A percentile compares a stretch with the other conserved stretches of the same genome.
Conservation (phyloP, 805 yeast species). For the Nakazawaea molendinolei region DNA sequence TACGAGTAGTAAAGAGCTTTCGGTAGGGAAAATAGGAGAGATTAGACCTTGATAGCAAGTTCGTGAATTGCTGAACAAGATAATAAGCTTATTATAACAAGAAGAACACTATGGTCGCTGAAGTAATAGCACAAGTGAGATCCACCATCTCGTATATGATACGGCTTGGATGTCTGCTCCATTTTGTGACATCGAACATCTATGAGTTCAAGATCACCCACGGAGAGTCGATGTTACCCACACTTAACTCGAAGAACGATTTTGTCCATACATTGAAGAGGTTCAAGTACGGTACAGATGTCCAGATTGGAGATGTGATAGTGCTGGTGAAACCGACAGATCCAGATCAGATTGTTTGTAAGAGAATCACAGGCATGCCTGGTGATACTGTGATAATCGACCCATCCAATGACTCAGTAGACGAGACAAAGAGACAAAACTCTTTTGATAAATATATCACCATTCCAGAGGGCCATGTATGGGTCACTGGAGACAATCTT, state of each 20-base stretch:
- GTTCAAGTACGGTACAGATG: constrained; percentile 54
- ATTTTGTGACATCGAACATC: constrained; percentile 57
- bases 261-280: constrained; percentile 71
- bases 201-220: constrained; percentile 76
- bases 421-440: constrained; percentile 17
- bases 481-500: constrained; percentile 96
- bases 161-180: constrained; percentile 58
- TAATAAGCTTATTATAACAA: not conserved
- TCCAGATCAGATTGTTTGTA: constrained; percentile 81
- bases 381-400: constrained; percentile 82
- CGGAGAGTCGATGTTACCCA: constrained; percentile 96
- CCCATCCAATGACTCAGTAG: constrained; percentile 56
- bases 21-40: no score
- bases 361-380: constrained; percentile 92
- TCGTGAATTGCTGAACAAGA: not conserved
- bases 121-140: no score
- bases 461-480: constrained; percentile 92
- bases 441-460: constrained; percentile 48
- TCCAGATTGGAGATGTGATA: constrained; percentile 78
- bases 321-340: constrained; percentile 89
- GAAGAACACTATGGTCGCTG: no score
- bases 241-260: constrained; percentile 68
- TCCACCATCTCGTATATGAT: constrained; percentile 42
- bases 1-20: not conserved
- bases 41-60: no score